Evolutionary conservation across 1,284 basidiomycete species (phyloP), one percentile per base, ranked within the genome.

Genomic region (Microbotryum silenes-acaulis): DNA sequence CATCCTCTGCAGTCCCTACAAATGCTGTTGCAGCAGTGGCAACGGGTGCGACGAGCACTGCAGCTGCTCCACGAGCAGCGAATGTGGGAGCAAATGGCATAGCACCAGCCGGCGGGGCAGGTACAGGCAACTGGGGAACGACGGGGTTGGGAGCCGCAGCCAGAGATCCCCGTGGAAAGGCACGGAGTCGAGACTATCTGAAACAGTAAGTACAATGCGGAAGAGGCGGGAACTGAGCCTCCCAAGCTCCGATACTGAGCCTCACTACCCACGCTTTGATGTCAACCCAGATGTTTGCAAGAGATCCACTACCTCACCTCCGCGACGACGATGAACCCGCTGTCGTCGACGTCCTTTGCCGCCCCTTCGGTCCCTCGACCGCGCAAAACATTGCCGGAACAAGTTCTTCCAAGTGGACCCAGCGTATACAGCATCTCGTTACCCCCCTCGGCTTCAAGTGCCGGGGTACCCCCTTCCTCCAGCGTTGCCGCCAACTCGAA

Each of bases 221-320:
- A 50, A 16, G 29, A 50, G 29, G 29, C 27, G 4, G 21, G 6
- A 20, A 14, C 20, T 18, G 23, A 50, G 12, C 31, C 37, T 29
- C 7, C 10, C 37, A 23, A 33, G n/a, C 48, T n/a, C 21, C 46
- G 14, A 42, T 18, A 16, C 14, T 18, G 37, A 42, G 14, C 18
- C 21, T 9, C 14, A 12, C 33, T 45, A 25, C 31, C 42, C 48
- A n/a, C 12, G 31, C 27, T n/a, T 23, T 23, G 27, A 18, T 7
- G 3, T 25, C 23, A 18, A 31, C 31, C 31, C 67, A 89, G 88
- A 77, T 96, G 96, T 77, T 79, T 98, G 45, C 94, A 97, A 78
- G 94, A 98, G 80, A 91, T 98, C 70, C 89, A 91, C 9, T 98
- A 99, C 75, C 80, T 99, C 57, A 99, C 94, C 1, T 97, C 92